Base-by-base conservation (phyloP, 805 yeast genomes). In the Candida maltosa region DNA sequence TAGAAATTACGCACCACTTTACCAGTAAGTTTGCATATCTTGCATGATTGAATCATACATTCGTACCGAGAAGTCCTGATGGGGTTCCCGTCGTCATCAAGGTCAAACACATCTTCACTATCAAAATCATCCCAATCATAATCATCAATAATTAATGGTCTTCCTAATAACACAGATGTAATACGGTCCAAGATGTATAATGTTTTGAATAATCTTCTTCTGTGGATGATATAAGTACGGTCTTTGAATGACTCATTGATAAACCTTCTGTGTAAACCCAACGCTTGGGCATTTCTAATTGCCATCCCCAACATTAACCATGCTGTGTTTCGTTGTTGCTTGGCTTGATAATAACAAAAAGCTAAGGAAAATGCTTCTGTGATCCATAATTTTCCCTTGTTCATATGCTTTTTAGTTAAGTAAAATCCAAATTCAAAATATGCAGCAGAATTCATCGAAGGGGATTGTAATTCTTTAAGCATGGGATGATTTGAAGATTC, bases 231-330 rank as follows among this genome's bases (percentile, higher is more conserved):
- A 22, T 34, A 31, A 12, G 22, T 31, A 18, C 17, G 11, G 18
- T 31, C 36, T 15, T 30, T 26, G 23, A 40, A 37, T 23, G 42
- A 40, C 30, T 64, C 67, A 42, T 68, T 68, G 28, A 66, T 59
- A 24, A 39, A 54, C 33, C 48, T 57, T 34, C 70, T 44, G 41
- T 68, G 65, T 22, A 69, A 38, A 0, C 75, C 76, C 35, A 69
- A 46, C 0, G 70, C 45, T 29, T 64, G 69, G 0, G 72, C 73
- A 41, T 60, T 52, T 19, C 70, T 48, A n/a, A 70, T 65, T 2
- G 73, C 67, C 16, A 44, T 41, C 5, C 73, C 70, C 16, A 70
- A 41, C 40, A 58, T 56, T 8, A 69, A 47, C 76, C 76, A 71
- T 5, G 75, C 65, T 0, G 67, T 50, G 32, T 57, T 56, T 35